Percentiles rank a stretch among this genome's conserved stretches.
Evolutionary conservation across 2,329 filamentous ascomycete species (phyloP).

Genomic region (Penicillium hesseltinei): DNA sequence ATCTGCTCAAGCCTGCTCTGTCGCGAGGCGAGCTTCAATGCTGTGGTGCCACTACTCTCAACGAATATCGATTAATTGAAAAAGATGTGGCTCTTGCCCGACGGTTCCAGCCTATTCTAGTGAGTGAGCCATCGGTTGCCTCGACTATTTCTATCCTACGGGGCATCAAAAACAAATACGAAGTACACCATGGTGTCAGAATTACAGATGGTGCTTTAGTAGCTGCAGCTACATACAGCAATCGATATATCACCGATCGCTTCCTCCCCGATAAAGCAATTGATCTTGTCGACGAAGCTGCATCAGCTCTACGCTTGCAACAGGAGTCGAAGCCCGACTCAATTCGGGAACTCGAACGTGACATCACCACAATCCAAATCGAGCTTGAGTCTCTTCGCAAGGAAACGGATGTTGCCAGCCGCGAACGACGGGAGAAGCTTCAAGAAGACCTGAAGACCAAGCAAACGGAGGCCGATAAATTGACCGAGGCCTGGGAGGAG

Average conservation of each 20-base stretch:
- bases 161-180: constrained; percentile 96
- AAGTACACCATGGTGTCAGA: constrained; percentile 92
- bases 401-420: constrained; percentile 85
- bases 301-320: constrained; percentile 82
- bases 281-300: constrained; percentile 93
- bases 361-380: constrained; percentile 97
- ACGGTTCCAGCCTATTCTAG: constrained; percentile 88
- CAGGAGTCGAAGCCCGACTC: constrained; percentile 97
- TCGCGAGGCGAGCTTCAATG: constrained; percentile 91
- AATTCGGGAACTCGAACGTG: constrained; percentile 86
- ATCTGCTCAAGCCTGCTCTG: constrained; percentile 89
- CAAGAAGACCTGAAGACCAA: constrained; percentile 72
- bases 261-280: constrained; percentile 97
- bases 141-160: constrained; percentile 94
- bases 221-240: constrained; percentile 86
- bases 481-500: constrained; percentile 86
- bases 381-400: constrained; percentile 92
- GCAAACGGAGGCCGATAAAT: constrained; percentile 69
- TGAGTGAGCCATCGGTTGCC: constrained; percentile 86
- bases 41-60: constrained; percentile 89
- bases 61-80: constrained; percentile 89
- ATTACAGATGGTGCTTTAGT: constrained; percentile 92
- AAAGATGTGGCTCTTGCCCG: constrained; percentile 92
- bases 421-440: constrained; percentile 82
- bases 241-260: constrained; percentile 93